These are phyloP conservation scores for Grosmannia clavigera DNA, from an alignment of 2,329 filamentous ascomycete species.

Conservation along the genomic window DNA sequence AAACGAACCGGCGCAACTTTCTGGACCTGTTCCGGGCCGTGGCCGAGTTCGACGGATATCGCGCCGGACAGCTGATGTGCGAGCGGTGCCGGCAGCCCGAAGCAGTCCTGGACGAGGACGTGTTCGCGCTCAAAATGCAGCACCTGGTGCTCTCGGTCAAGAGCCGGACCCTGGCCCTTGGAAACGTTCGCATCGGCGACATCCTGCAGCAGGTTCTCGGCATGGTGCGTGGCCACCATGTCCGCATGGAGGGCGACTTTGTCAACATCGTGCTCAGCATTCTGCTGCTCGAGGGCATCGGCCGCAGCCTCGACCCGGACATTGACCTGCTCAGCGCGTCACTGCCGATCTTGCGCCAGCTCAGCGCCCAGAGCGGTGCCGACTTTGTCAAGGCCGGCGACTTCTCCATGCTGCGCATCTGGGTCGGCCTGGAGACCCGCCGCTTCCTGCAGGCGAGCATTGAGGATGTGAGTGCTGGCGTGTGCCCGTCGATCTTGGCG, in stretches of 20 bases:
- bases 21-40: constrained; percentile 91
- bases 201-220: constrained; percentile 79
- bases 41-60: constrained; percentile 94
- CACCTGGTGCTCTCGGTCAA: constrained; percentile 88
- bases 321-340: constrained; percentile 78
- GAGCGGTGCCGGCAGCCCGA: constrained; percentile 88
- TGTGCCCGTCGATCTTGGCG: neutral
- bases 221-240: constrained; percentile 89
- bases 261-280: constrained; percentile 97
- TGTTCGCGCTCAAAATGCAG: constrained; percentile 95
- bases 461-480: constrained; percentile 54
- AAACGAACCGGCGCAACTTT: constrained; percentile 77
- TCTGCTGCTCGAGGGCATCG: constrained; percentile 85
- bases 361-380: constrained; percentile 66
- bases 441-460: constrained; percentile 83
- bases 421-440: constrained; percentile 80
- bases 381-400: constrained; percentile 60
- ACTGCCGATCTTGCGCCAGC: constrained; percentile 76
- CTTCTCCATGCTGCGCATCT: constrained; percentile 78
- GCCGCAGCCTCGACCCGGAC: constrained; percentile 71
- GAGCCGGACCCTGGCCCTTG: constrained; percentile 77
- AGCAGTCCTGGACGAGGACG: constrained; percentile 74
- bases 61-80: constrained; percentile 89
- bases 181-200: constrained; percentile 92
- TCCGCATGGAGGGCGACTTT: constrained; percentile 91